Evolutionary conservation across 2,329 filamentous ascomycete genomes (phyloP), one percentile per base, ranked within the genome.

Genomic region (Fusarium buharicum): DNA sequence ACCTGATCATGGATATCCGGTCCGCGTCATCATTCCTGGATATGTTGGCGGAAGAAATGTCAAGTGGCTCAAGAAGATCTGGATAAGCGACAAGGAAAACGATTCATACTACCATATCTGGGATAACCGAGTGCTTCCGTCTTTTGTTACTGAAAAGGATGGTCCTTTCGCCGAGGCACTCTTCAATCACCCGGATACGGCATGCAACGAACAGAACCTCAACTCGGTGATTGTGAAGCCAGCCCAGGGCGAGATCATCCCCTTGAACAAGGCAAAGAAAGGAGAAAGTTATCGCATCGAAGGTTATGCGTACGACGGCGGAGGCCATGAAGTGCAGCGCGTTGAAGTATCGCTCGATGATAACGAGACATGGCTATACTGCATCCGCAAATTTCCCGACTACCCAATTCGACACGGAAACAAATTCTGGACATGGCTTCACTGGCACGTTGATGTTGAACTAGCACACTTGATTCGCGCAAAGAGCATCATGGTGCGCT

Each of bases 361-460:
- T 3, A 81, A 81, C 1, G 59, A 76, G 17, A 81, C 70, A 4
- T 84, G 82, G 69, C 41, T 71, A 9, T 69, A 71, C 49, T 67
- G 66, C 49, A 68, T 71, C 17, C 52, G 68, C 13, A 54, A 77
- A 58, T 82, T 79, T 44, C 81, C 82, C 2, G 76, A 83, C 14
- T 71, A 72, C 6, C 81, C 82, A 0, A 75, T 84, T 30, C 74
- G 82, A 5, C 80, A 85, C 50, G 82, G 81, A 4, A 79, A 77
- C 34, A 84, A 82, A 62, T 84, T 82, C 63, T 84, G 81, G 82
- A 79, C 81, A 0, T 84, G 82, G 82, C 39, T 81, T 4, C 78
- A 81, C 58, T 84, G 82, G 82, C 73, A 83, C 52, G 72, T 84
- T 2, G 82, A 84, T 50, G 71, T 84, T 3, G 75, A 77, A 12